Conservation (phyloP, 176 grass and related monocot genomes). For the Oryza rufipogon region DNA sequence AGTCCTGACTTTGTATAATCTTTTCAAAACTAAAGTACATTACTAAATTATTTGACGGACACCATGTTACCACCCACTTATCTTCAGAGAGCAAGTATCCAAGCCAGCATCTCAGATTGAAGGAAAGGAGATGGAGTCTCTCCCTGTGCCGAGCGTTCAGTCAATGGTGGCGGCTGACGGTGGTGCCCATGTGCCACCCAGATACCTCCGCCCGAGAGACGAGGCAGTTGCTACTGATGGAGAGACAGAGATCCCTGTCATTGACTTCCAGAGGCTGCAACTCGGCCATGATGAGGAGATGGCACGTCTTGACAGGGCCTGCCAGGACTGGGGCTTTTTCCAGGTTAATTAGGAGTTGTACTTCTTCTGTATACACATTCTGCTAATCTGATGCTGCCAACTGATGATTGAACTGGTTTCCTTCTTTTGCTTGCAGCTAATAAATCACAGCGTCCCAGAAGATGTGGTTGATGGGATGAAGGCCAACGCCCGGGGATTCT, state of each 20-base stretch:
- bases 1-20: neutral
- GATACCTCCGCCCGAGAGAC: slow-evolving; percentile 36
- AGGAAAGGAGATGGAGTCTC: slow-evolving; percentile 37
- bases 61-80: neutral
- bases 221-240: neutral
- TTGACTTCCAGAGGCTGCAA: slow-evolving; percentile 30
- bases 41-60: neutral
- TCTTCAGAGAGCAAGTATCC: neutral
- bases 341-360: slow-evolving; percentile 30
- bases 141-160: slow-evolving; percentile 55
- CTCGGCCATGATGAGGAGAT: slow-evolving; percentile 15
- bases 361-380: neutral
- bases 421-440: slow-evolving; percentile 18
- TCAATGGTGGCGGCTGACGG: slow-evolving; percentile 16
- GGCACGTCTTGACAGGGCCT: slow-evolving; percentile 40
- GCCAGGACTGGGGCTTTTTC: slow-evolving; percentile 70
- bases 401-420: neutral
- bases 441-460: slow-evolving; percentile 35
- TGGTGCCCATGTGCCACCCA: slow-evolving; percentile 7
- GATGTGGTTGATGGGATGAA: slow-evolving; percentile 42
- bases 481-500: slow-evolving; percentile 30
- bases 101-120: neutral
- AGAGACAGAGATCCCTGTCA: slow-evolving; percentile 20
- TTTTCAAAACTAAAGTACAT: neutral
- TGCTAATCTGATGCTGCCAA: neutral